phyloP scores from a whole-genome alignment of 2,329 filamentous ascomycete genomes.

The Didymella exigua region DNA sequence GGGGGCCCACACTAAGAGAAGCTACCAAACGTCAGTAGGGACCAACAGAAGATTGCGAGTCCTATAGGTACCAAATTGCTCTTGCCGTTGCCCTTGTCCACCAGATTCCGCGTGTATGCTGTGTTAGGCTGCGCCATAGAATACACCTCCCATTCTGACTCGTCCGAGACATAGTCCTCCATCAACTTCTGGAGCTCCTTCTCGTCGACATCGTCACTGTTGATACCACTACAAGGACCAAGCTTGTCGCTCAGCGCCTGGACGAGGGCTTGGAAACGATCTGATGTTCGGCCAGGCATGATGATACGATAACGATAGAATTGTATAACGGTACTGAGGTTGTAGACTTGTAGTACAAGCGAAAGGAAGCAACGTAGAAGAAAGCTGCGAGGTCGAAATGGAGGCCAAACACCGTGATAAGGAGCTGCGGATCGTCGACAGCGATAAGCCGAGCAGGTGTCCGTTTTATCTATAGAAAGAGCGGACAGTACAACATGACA shows the following conservation, averaged over 20 bases:
- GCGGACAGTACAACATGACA: constrained; percentile 12
- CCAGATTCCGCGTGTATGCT: constrained; percentile 84
- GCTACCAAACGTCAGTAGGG: constrained; percentile 54
- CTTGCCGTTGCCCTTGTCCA: constrained; percentile 86
- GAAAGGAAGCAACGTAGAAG: not conserved
- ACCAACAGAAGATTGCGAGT: not conserved
- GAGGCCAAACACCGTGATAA: not conserved
- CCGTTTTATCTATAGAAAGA: constrained; percentile 19
- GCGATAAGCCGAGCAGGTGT: constrained; percentile 16
- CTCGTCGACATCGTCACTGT: constrained; percentile 81
- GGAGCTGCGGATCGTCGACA: constrained; percentile 9
- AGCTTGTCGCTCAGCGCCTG: constrained; percentile 73
- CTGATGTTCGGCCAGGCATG: constrained; percentile 31
- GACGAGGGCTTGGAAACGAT: constrained; percentile 71
- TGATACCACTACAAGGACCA: constrained; percentile 80
- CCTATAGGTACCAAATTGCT: constrained; percentile 66
- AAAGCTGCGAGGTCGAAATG: not conserved
- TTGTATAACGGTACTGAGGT: not conserved
- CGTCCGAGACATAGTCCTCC: constrained; percentile 71
- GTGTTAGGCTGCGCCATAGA: constrained; percentile 72
- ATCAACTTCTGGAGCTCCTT: constrained; percentile 73
- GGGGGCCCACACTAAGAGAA: constrained; percentile 88
- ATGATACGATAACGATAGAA: constrained; percentile 6
- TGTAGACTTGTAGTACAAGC: not conserved
- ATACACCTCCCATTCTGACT: constrained; percentile 75